Evolutionary conservation across 2,329 filamentous ascomycete species (phyloP), one percentile per base, ranked within the genome.

Genomic region (Microdochium paspali): DNA sequence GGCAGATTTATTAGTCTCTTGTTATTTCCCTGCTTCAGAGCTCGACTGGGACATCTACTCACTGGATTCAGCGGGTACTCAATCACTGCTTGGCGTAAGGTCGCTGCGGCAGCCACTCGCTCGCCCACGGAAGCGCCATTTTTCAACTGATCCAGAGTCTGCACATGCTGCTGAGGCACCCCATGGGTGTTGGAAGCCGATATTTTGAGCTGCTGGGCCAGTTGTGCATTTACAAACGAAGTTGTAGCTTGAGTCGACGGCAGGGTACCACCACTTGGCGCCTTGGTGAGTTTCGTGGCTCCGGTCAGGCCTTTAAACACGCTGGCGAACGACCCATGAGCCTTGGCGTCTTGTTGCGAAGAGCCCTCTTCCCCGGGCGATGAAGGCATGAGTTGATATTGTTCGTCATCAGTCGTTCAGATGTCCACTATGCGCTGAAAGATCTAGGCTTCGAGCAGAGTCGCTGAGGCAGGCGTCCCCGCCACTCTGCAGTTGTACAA

Each of bases 221-320:
- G 60, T 50, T 71, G 65, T 28, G 66, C 57, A 51, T 67, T 55
- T 47, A 61, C 54, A 44, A 61, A 51, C 23, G 61, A 47, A 48
- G 60, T 58, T 21, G 35, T 20, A 20, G 35, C 3, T 7, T 40
- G 35, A 47, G 67, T 51, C 45, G 70, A 67, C 46, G 71, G 64
- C 50, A 69, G 62, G 51, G 68, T 61, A 40, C 68, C 65, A 20
- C 35, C 35, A 4, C 70, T 66, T 44, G 71, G 68, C 21, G 74
- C 72, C 55, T 76, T 81, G 43, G 69, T 70, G 49, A 74, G 66
- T 61, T 73, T 80, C 49, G 70, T 53, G 50, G 60, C 71, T 56
- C 72, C 72, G 44, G 80, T 75, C 56, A 84, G 66, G 55, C 76
- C 79, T 57, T 80, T 81, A 60, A 84, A 79, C 51, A 84, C 79